Percentiles rank a stretch among this genome's conserved stretches.
These are phyloP conservation scores for Rhododendron ovatum DNA, from an alignment of 148 eudicot species.

Conservation along the genomic window DNA sequence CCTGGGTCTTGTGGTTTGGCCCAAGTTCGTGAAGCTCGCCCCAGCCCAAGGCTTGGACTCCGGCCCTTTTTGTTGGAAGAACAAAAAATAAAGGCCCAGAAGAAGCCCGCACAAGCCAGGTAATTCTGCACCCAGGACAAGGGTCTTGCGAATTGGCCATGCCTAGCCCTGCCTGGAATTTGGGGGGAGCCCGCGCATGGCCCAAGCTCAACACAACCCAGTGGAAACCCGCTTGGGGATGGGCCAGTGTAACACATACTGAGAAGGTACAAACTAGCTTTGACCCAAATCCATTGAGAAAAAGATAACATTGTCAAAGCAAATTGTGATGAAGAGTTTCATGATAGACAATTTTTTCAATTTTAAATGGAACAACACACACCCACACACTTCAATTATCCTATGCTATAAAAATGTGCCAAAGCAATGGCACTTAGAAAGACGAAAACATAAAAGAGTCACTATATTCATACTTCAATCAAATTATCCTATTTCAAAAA, in stretches of 20 bases:
- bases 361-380: too few species aligned
- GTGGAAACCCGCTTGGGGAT: background rate
- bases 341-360: too few species aligned
- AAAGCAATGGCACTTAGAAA: background rate
- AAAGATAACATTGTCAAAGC: too few species aligned
- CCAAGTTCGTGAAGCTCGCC: background rate
- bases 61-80: background rate
- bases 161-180: background rate
- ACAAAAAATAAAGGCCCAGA: background rate
- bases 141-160: background rate
- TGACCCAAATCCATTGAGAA: too few species aligned
- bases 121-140: background rate
- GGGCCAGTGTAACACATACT: background rate
- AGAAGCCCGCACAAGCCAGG: background rate
- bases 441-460: background rate
- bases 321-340: too few species aligned
- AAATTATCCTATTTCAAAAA: background rate
- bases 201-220: background rate
- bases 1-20: background rate
- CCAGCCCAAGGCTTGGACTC: background rate
- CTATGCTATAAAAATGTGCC: background rate
- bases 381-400: background rate
- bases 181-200: background rate
- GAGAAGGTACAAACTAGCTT: too few species aligned
- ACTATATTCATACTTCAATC: background rate